Conservation (phyloP, 495 filamentous ascomycete species). For the Bacidia gigantensis region DNA sequence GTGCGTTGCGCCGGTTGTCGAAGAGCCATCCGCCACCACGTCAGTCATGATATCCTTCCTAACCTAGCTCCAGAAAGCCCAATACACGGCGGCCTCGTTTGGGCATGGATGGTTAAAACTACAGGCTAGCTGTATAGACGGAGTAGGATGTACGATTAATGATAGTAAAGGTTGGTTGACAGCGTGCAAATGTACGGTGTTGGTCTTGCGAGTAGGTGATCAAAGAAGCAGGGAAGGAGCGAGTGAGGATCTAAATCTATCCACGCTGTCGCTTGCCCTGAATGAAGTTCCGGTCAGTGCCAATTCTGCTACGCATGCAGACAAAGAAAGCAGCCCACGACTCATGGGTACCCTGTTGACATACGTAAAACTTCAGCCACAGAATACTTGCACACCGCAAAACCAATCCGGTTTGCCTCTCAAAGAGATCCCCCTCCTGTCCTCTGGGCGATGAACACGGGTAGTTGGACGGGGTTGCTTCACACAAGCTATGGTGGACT, state of each 20-base stretch:
- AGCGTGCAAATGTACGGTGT: not conserved
- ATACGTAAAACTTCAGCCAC: too few species aligned
- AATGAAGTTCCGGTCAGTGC: not conserved
- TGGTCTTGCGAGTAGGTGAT: too few species aligned
- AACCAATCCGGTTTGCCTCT: not conserved
- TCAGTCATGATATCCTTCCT: slow-evolving; percentile 15
- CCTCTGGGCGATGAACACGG: not conserved
- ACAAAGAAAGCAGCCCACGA: not conserved
- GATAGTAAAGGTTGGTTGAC: not conserved
- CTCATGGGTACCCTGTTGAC: too few species aligned
- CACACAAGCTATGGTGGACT: not conserved
- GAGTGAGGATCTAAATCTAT: not conserved
- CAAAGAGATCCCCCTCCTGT: not conserved
- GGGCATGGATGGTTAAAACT: not conserved
- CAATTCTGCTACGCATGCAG: not conserved
- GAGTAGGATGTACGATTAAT: not conserved
- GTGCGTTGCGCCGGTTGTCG: slow-evolving; percentile 2
- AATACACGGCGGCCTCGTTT: not conserved
- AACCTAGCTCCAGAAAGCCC: not conserved
- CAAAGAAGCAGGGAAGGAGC: not conserved
- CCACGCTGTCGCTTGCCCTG: not conserved
- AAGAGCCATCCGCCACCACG: slow-evolving; percentile 12
- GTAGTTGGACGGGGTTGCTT: not conserved
- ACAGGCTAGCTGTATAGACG: not conserved
- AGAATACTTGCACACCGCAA: too few species aligned